These are phyloP conservation scores for Penicillium sumatraense DNA, from an alignment of 2,329 filamentous ascomycete species.

Conservation along the genomic window DNA sequence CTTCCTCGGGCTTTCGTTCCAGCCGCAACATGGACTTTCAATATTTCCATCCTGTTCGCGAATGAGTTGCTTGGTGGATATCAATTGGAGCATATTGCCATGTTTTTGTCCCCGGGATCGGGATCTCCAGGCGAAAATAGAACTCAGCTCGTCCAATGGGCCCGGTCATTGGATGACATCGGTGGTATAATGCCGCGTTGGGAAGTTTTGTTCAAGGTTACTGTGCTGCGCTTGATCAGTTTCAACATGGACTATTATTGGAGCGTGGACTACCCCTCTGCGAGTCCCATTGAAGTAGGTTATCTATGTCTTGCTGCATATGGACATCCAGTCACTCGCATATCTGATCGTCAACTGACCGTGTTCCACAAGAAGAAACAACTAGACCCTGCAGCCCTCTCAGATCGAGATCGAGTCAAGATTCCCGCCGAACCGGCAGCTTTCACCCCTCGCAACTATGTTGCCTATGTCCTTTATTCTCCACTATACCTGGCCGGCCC, in stretches of 20 bases:
- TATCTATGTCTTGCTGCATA: neutral
- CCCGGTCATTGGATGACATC: slow-evolving; percentile 74
- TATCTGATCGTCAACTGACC: slow-evolving; percentile 22
- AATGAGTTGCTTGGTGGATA: slow-evolving; percentile 88
- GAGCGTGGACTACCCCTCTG: slow-evolving; percentile 70
- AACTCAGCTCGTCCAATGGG: slow-evolving; percentile 62
- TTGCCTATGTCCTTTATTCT: slow-evolving; percentile 88
- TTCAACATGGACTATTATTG: slow-evolving; percentile 98
- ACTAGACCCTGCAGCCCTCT: slow-evolving; percentile 82
- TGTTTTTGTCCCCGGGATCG: slow-evolving; percentile 47
- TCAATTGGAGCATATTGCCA: slow-evolving; percentile 66
- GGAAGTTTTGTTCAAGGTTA: slow-evolving; percentile 98
- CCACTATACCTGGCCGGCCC: slow-evolving; percentile 92
- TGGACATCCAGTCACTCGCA: neutral
- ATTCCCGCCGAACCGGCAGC: slow-evolving; percentile 73
- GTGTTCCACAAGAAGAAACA: slow-evolving; percentile 88
- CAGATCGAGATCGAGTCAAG: slow-evolving; percentile 82
- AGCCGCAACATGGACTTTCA: slow-evolving; percentile 84
- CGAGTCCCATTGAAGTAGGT: slow-evolving; percentile 80
- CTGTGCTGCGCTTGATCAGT: slow-evolving; percentile 87
- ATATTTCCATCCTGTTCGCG: slow-evolving; percentile 80
- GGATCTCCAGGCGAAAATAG: slow-evolving; percentile 44
- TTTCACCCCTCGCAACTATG: slow-evolving; percentile 81
- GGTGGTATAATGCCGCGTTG: slow-evolving; percentile 86
- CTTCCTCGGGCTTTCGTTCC: slow-evolving; percentile 75